Conservation (phyloP, 345 rosid species). For the Euclidium syriacum region DNA sequence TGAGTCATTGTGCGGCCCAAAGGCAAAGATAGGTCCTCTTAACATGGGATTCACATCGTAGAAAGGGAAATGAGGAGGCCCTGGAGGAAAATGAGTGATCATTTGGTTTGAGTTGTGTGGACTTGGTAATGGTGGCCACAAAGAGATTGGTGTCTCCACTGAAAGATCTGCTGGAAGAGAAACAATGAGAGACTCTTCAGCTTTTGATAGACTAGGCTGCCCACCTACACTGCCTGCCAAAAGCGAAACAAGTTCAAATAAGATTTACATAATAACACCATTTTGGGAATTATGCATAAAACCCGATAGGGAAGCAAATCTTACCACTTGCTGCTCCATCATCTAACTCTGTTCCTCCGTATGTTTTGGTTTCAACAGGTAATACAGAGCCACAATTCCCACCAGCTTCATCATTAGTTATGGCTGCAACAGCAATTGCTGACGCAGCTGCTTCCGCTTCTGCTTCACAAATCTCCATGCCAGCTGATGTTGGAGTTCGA, state of each 20-base stretch:
- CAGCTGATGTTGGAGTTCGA: constrained; percentile 43
- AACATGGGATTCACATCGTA: constrained; percentile 90
- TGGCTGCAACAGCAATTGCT: constrained; percentile 89
- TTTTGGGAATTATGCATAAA: constrained; percentile 5
- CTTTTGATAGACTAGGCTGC: constrained; percentile 56
- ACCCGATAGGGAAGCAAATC: neutral
- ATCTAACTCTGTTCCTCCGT: constrained; percentile 46
- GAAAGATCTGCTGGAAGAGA: constrained; percentile 97
- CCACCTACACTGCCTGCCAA: constrained; percentile 49
- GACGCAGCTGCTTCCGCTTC: constrained; percentile 95
- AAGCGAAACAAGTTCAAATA: neutral
- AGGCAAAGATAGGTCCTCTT: constrained; percentile 81
- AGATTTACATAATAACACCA: neutral
- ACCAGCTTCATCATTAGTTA: constrained; percentile 69
- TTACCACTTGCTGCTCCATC: constrained; percentile 40
- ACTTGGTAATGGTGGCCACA: constrained; percentile 77
- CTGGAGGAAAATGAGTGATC: constrained; percentile 82
- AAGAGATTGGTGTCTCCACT: constrained; percentile 80
- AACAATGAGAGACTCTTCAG: constrained; percentile 79
- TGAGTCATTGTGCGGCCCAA: constrained; percentile 83
- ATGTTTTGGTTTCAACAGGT: constrained; percentile 55
- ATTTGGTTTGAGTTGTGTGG: constrained; percentile 74
- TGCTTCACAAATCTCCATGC: constrained; percentile 70
- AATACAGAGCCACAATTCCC: constrained; percentile 45
- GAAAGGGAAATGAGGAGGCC: constrained; percentile 79